These are phyloP conservation scores for Globisporangium sylvaticum DNA, from an alignment of 352 stramenopile species.

Conservation along the genomic window DNA sequence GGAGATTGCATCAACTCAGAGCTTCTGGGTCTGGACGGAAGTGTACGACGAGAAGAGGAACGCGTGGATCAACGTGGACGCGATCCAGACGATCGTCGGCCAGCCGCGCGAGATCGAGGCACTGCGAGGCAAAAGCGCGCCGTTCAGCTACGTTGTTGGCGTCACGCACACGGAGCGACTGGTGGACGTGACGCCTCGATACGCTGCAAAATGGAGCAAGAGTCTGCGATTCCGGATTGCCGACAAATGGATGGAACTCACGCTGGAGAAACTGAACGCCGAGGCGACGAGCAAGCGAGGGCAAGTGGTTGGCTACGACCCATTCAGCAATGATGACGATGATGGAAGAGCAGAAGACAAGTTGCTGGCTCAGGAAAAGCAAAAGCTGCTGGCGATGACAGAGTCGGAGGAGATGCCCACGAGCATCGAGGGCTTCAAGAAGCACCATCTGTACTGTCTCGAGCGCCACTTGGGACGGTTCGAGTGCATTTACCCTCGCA, in stretches of 20 bases:
- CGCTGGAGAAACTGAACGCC: conserved; percentile 41
- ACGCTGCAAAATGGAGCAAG: conserved; percentile 63
- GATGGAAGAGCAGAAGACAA: conserved; percentile 13
- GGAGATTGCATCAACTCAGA: conserved; percentile 7
- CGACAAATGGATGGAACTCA: conserved; percentile 43
- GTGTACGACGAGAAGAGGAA: conserved; percentile 48
- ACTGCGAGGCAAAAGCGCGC: conserved; percentile 37
- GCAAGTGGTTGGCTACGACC: background rate
- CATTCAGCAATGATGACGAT: background rate
- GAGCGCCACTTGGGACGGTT: conserved; percentile 60
- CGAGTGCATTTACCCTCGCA: conserved; percentile 70
- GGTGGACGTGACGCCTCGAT: conserved; percentile 64
- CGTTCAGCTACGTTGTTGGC: conserved; percentile 62
- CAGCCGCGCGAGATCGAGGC: conserved; percentile 45
- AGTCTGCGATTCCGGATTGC: conserved; percentile 45
- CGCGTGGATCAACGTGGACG: conserved; percentile 63
- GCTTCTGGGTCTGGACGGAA: conserved; percentile 64
- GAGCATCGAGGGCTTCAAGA: conserved; percentile 72
- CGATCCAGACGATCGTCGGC: conserved; percentile 38
- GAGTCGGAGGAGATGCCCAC: conserved; percentile 64
- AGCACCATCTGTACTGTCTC: conserved; percentile 77
- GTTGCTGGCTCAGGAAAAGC: conserved; percentile 31
- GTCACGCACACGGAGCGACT: conserved; percentile 44
- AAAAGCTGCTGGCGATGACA: conserved; percentile 28
- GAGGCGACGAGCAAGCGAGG: background rate